Evolutionary conservation across 2,329 filamentous ascomycete genomes (phyloP), one percentile per base, ranked within the genome.

Genomic region (Colletotrichum sp.): DNA sequence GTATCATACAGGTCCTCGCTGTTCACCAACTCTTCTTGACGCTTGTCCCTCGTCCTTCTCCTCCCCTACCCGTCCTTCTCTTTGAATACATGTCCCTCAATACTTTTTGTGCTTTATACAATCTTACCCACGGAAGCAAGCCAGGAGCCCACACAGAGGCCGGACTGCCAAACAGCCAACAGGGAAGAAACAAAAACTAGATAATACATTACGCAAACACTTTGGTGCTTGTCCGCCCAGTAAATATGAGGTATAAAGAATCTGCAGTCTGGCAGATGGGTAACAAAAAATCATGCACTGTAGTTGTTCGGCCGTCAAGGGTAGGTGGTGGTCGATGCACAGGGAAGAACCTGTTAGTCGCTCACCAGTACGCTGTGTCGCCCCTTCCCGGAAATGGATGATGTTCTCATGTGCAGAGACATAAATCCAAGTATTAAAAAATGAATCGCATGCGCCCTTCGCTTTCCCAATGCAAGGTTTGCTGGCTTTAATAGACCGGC

Each of bases 191-290:
- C 24, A 52, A 15, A 63, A 63, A 72, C 69, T 67, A 72, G 26
- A 67, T 75, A 67, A 75, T 65, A 75, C 73, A 75, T 72, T 75
- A 75, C 24, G 30, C 63, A 72, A 67, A 34, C 38, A 67, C 57
- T 6, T 72, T 72, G 28, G 38, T 72, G 55, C 69, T 75, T 72
- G 63, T 36, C 63, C 63, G 32, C 36, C 52, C 30, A 57, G 32
- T 67, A 64, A 64, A 26, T 67, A 48, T 36, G 52, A 67, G 69
- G 63, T 75, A 72, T 75, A 67, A n/a, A 32, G 9, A 34, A 34
- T 63, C 63, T 72, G 69, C 69, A 48, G 32, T 28, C 69, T 55
- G 32, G 73, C 73, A 71, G 38, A 72, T 43, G 52, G 66, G 38
- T 24, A 52, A 75, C 38, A 30, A 48, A 30, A 52, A 38, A 34